Conservation (phyloP, 2,329 filamentous ascomycete species). For the Trichoderma citrinoviride region DNA sequence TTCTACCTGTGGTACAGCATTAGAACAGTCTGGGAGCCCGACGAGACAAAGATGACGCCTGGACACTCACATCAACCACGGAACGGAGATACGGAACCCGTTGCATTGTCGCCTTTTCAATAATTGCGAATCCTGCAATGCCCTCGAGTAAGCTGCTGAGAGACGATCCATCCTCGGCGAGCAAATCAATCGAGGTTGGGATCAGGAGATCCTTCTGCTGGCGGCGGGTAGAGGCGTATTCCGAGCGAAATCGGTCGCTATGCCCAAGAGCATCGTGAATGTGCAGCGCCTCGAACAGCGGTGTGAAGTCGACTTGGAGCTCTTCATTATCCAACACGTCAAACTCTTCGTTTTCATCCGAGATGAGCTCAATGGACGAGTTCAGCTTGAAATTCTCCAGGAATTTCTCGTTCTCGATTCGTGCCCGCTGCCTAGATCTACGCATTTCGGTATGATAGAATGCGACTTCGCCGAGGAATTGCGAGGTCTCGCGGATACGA, state of each 20-base stretch:
- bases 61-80: slow-evolving; percentile 66
- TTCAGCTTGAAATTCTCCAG: slow-evolving; percentile 86
- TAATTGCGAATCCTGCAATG: slow-evolving; percentile 93
- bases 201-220: slow-evolving; percentile 90
- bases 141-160: slow-evolving; percentile 90
- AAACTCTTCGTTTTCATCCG: slow-evolving; percentile 92
- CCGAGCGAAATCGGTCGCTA: slow-evolving; percentile 82
- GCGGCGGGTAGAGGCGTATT: slow-evolving; percentile 88
- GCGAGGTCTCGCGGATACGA: slow-evolving; percentile 90
- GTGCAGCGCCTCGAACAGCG: slow-evolving; percentile 90
- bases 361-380: slow-evolving; percentile 91
- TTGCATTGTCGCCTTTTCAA: slow-evolving; percentile 91
- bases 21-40: not conserved
- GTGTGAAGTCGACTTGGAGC: slow-evolving; percentile 89
- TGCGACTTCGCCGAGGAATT: slow-evolving; percentile 92
- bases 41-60: not conserved
- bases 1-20: slow-evolving; percentile 64
- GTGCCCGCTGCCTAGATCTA: slow-evolving; percentile 76
- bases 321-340: slow-evolving; percentile 95
- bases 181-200: slow-evolving; percentile 70
- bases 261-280: slow-evolving; percentile 94
- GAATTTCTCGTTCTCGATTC: slow-evolving; percentile 71
- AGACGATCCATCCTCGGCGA: slow-evolving; percentile 78
- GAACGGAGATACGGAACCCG: slow-evolving; percentile 80
- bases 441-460: slow-evolving; percentile 94